phyloP scores from a whole-genome alignment of 495 filamentous ascomycete species.

The Apiosordaria backusii region DNA sequence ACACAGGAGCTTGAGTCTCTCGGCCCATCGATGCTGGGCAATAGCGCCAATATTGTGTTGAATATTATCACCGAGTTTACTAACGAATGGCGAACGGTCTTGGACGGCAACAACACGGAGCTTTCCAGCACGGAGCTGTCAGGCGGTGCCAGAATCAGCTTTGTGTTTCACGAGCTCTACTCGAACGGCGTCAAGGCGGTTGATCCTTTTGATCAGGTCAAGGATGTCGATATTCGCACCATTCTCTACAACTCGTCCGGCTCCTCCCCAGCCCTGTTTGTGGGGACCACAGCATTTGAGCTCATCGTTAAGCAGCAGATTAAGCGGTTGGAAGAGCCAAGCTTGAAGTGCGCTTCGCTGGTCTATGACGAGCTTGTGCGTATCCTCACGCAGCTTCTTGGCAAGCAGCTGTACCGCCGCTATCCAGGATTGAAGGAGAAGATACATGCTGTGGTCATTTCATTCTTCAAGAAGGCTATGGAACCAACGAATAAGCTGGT shows the following conservation, averaged over 20 bases:
- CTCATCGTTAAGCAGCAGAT: conserved; percentile 99
- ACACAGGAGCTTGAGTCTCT: conserved; percentile 72
- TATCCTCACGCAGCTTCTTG: conserved; percentile 84
- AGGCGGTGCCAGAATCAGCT: conserved; percentile 96
- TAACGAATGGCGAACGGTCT: conserved; percentile 91
- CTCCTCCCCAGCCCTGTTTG: conserved; percentile 94
- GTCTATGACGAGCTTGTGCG: conserved; percentile 98
- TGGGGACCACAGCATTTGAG: conserved; percentile 96
- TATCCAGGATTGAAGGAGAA: conserved; percentile 96
- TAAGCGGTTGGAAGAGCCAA: conserved; percentile 92
- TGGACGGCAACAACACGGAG: conserved; percentile 96
- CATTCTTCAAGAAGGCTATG: conserved; percentile 97
- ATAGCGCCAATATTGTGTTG: conserved; percentile 91
- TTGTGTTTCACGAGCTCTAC: conserved; percentile 98
- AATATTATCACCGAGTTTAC: conserved; percentile 99
- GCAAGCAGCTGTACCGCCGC: conserved; percentile 84
- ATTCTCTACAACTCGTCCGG: conserved; percentile 98
- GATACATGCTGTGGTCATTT: conserved; percentile 88
- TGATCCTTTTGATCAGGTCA: conserved; percentile 95
- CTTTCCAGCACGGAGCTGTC: conserved; percentile 91
- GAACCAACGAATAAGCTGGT: conserved; percentile 98
- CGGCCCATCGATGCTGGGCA: conserved; percentile 94
- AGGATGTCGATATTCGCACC: conserved; percentile 95
- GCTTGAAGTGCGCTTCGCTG: conserved; percentile 90
- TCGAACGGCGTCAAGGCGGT: conserved; percentile 97